phyloP scores from a whole-genome alignment of 2,329 filamentous ascomycete genomes.

The Pseudogymnoascus verrucosus region DNA sequence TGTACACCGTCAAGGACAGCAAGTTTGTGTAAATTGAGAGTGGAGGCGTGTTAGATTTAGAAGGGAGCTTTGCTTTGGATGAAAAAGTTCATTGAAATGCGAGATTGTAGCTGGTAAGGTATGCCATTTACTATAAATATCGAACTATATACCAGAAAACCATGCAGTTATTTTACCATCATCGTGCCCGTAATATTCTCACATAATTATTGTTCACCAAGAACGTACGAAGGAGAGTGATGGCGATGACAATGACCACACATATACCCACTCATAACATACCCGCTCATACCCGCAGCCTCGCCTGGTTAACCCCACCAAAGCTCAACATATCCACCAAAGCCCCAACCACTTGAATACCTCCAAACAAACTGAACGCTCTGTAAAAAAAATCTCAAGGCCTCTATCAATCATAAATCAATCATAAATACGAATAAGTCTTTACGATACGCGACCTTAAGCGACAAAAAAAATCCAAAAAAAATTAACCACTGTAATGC shows the following conservation, averaged over 20 bases:
- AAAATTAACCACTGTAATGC: background rate
- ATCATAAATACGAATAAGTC: background rate
- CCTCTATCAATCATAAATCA: background rate
- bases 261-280: background rate
- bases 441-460: background rate
- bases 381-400: background rate
- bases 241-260: background rate
- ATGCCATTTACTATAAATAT: constrained; percentile 4
- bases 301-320: background rate
- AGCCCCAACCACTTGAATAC: background rate
- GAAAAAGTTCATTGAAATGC: background rate
- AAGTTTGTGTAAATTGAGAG: constrained; percentile 40
- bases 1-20: constrained; percentile 60
- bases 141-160: background rate
- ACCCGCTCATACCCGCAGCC: background rate
- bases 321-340: background rate
- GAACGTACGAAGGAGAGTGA: background rate
- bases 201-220: background rate
- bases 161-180: background rate
- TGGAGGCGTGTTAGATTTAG: background rate
- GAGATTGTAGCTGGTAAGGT: background rate
- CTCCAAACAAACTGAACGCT: too few species aligned
- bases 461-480: background rate
- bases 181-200: background rate
- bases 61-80: background rate